Evolutionary conservation across 176 grass and related monocot genomes (phyloP).

Genomic region (Raddia distichophylla): DNA sequence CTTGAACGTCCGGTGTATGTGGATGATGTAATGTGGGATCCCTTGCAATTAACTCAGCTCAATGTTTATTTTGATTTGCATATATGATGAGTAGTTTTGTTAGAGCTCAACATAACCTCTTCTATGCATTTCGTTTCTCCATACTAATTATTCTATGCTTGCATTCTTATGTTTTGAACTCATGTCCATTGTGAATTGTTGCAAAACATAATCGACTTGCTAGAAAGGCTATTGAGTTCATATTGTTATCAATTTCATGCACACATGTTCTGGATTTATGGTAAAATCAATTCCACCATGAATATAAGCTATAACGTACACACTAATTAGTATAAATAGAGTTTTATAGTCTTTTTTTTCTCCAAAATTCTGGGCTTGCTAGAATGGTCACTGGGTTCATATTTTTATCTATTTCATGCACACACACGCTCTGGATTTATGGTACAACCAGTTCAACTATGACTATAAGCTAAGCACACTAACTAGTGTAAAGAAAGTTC

Average conservation of each 20-base stretch:
- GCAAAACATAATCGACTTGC: neutral
- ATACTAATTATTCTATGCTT: neutral
- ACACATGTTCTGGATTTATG: neutral
- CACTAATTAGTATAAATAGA: neutral
- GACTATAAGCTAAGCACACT: neutral
- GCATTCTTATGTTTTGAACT: neutral
- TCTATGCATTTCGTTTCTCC: neutral
- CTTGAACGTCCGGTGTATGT: slow-evolving; percentile 32
- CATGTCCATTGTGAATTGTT: neutral
- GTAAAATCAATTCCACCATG: neutral
- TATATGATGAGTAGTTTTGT: slow-evolving; percentile 16
- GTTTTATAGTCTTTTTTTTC: neutral
- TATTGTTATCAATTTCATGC: neutral
- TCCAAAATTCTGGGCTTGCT: neutral
- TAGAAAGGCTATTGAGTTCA: neutral
- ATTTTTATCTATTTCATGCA: neutral
- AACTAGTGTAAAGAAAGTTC: neutral
- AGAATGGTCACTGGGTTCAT: neutral
- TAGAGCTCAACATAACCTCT: neutral
- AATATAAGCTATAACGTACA: neutral
- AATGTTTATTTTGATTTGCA: slow-evolving; percentile 27
- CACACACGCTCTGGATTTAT: neutral
- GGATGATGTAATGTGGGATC: slow-evolving; percentile 58
- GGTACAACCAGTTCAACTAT: neutral
- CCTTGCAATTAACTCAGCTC: slow-evolving; percentile 30